Evolutionary conservation across 352 stramenopile genomes (phyloP).

Genomic region (Plasmopara halstedii): DNA sequence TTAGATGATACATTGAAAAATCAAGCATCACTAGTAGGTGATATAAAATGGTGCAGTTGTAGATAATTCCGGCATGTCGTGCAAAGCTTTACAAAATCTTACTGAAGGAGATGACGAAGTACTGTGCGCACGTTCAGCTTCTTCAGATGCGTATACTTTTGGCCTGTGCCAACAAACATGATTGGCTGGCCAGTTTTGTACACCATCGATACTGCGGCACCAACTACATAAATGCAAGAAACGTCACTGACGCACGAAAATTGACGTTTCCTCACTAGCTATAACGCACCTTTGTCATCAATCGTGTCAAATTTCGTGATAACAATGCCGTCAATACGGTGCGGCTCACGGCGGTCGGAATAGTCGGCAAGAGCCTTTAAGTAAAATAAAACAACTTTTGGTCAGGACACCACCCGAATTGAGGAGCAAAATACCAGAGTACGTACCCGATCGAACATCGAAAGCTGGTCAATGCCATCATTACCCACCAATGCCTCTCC

Average conservation of each 20-base stretch:
- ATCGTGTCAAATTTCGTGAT: slow-evolving; percentile 99
- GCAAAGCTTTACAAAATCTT: slow-evolving; percentile 12
- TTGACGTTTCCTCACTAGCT: not conserved
- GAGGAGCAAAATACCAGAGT: slow-evolving; percentile 4
- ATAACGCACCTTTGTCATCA: slow-evolving; percentile 91
- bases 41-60: no score
- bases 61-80: no score
- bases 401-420: slow-evolving; percentile 2
- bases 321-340: slow-evolving; percentile 97
- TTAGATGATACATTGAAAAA: no score
- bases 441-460: slow-evolving; percentile 90
- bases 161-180: slow-evolving; percentile 97
- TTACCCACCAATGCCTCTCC: slow-evolving; percentile 98
- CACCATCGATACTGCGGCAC: slow-evolving; percentile 98
- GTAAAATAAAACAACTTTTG: slow-evolving; percentile 1
- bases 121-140: slow-evolving; percentile 95
- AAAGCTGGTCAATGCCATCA: slow-evolving; percentile 97
- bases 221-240: slow-evolving; percentile 60
- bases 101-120: slow-evolving; percentile 92
- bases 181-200: slow-evolving; percentile 98
- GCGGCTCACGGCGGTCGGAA: slow-evolving; percentile 75
- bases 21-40: no score
- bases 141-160: slow-evolving; percentile 99
- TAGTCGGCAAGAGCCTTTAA: slow-evolving; percentile 81
- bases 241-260: not conserved